phyloP scores from a whole-genome alignment of 768 basidiomycete species.

The Favolaschia claudopus region DNA sequence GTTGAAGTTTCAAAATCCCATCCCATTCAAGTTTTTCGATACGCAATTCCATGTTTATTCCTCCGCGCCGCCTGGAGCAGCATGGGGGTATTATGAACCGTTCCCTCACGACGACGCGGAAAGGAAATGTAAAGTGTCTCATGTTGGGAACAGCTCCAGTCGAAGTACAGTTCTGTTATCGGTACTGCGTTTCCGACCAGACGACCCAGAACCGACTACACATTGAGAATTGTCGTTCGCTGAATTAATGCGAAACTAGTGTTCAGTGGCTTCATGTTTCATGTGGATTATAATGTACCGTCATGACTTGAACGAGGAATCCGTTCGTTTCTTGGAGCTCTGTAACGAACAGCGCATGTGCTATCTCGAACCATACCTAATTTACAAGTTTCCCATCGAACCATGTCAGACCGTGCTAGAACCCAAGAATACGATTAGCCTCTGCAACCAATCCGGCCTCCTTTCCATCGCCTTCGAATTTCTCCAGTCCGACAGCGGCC shows the following conservation, averaged over 20 bases:
- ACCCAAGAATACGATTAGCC: slow-evolving; percentile 16
- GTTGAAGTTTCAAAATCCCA: no score
- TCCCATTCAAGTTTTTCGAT: not conserved
- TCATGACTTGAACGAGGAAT: no score
- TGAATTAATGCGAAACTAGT: not conserved
- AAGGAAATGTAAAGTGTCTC: slow-evolving; percentile 2
- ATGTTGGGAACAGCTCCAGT: not conserved
- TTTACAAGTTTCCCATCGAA: no score
- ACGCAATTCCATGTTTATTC: slow-evolving; percentile 8
- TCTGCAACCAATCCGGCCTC: slow-evolving; percentile 6
- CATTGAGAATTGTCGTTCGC: not conserved
- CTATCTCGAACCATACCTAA: no score
- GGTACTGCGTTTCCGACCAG: slow-evolving; percentile 9
- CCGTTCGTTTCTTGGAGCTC: no score
- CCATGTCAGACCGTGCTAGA: no score
- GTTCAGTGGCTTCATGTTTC: no score
- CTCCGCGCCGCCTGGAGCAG: not conserved
- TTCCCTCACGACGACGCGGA: not conserved
- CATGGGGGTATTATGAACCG: slow-evolving; percentile 15
- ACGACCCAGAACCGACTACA: slow-evolving; percentile 3
- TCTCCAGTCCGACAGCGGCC: slow-evolving; percentile 51
- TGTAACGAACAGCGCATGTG: no score
- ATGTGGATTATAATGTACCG: no score
- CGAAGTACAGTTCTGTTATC: slow-evolving; percentile 14
- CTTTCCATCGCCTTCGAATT: slow-evolving; percentile 32